Evolutionary conservation across 768 basidiomycete species (phyloP).

Genomic region (Paxillus ammoniavirescens): DNA sequence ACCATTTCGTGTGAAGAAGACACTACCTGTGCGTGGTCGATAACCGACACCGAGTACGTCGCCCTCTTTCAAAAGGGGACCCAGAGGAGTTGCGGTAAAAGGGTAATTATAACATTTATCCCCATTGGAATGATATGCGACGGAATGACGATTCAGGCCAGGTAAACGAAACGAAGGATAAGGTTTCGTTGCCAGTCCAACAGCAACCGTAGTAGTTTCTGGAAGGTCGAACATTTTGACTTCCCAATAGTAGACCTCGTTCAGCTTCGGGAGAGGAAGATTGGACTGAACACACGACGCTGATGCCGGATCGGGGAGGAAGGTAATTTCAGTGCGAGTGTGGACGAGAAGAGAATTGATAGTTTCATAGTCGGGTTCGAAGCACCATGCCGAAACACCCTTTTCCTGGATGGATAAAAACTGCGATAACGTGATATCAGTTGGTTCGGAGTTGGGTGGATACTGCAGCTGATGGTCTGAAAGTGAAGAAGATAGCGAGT

Average conservation of each 20-base stretch:
- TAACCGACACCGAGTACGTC: conserved; percentile 97
- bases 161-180: conserved; percentile 93
- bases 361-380: conserved; percentile 97
- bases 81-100: conserved; percentile 83
- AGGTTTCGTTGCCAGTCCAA: conserved; percentile 95
- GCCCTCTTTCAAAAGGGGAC: conserved; percentile 83
- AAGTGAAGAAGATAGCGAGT: neutral
- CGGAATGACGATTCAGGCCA: conserved; percentile 80
- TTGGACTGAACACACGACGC: conserved; percentile 96
- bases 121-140: conserved; percentile 95
- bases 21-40: conserved; percentile 91
- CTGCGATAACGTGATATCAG: conserved; percentile 97
- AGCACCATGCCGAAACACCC: conserved; percentile 98
- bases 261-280: conserved; percentile 92
- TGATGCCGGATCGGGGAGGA: conserved; percentile 93
- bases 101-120: conserved; percentile 98
- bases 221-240: conserved; percentile 99
- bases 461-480: conserved; percentile 83
- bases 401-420: conserved; percentile 99
- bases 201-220: conserved; percentile 78
- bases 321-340: conserved; percentile 95
- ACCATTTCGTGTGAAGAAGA: conserved; percentile 99
- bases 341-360: conserved; percentile 91
- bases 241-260: conserved; percentile 99
- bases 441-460: conserved; percentile 93